Evolutionary conservation across 768 basidiomycete genomes (phyloP), one percentile per base, ranked within the genome.

Genomic region (Leccinellum rugosiceps): DNA sequence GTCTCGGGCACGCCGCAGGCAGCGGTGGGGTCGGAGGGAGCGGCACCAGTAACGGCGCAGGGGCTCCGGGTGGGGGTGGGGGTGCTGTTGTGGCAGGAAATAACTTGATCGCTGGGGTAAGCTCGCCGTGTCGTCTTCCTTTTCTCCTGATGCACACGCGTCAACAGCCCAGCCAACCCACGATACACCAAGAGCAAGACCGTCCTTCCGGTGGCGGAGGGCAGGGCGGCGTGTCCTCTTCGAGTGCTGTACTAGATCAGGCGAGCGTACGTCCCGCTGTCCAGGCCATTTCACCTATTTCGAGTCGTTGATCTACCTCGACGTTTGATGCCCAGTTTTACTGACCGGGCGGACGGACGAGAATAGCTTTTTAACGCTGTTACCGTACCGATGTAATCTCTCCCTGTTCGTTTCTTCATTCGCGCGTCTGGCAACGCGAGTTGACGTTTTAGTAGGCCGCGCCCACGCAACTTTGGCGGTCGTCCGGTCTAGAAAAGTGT

Each of bases 181-280:
- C 57, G 15, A 23, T 60, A 38, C 68, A 62, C 21, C 68, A 68
- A 23, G 71, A 72, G 19, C 61, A 60, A 38, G 69, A 71, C 13
- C 64, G 67, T 30, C 52, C 58, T 43, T 45, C 64, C 13, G 56
- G 58, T 6, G 61, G 58, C 4, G 61, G 55, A 17, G 65, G 61
- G 11, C 71, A 64, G 38, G 52, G 58, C 5, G 51, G 26, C 34
- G 52, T 59, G 13, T 56, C 68, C n/a, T 63, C 69, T 9, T 63
- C 69, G 4, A 41, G 50, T n/a, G 15, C 58, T 0, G 71, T 55
- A n/a, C 34, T 71, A 57, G 69, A 71, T 4, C 71, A 71, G 60
- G 63, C 58, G 34, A 58, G 62, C 26, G 30, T 44, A 2, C 32
- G 46, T 51, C 25, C 38, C 2, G 10, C 35, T 17, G 35, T 35